Evolutionary conservation across 352 stramenopile species (phyloP).

Genomic region (Phytopythium sindhum): DNA sequence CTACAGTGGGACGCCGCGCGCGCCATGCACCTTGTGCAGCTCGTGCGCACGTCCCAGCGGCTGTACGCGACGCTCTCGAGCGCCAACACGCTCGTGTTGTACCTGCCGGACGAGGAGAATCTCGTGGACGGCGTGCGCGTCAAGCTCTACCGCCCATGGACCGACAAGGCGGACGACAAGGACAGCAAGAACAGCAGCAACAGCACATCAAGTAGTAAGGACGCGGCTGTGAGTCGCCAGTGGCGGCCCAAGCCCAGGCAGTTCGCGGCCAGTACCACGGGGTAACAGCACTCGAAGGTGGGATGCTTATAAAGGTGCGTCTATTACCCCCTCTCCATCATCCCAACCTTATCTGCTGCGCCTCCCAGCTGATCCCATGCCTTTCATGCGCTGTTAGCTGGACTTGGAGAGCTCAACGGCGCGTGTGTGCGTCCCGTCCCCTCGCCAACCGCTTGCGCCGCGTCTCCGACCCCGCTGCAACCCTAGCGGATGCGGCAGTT

Average conservation of each 20-base stretch:
- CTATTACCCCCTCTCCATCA: too few species aligned
- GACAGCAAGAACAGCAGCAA: not conserved
- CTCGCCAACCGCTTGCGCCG: not conserved
- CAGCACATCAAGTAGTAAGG: too few species aligned
- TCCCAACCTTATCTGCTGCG: too few species aligned
- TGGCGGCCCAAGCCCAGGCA: slow-evolving; percentile 72
- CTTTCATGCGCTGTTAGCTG: not conserved
- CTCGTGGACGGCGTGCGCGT: slow-evolving; percentile 54
- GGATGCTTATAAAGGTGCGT: too few species aligned
- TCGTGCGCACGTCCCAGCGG: slow-evolving; percentile 54
- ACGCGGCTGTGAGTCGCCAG: slow-evolving; percentile 11
- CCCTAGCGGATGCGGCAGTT: slow-evolving; percentile 3
- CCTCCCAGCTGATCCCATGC: not conserved
- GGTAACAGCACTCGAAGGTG: too few species aligned
- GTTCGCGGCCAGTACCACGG: slow-evolving; percentile 31
- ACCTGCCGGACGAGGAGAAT: slow-evolving; percentile 54
- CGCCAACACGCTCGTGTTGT: slow-evolving; percentile 67
- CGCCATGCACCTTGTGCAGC: slow-evolving; percentile 65
- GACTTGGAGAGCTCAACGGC: not conserved
- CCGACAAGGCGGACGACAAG: not conserved
- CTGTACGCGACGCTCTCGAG: slow-evolving; percentile 51
- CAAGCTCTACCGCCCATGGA: slow-evolving; percentile 47
- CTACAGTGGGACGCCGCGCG: slow-evolving; percentile 62
- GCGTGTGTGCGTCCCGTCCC: not conserved
- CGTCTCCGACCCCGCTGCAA: too few species aligned